Conservation (phyloP, 257 asterid species). For the Nicotiana tomentosiformis region DNA sequence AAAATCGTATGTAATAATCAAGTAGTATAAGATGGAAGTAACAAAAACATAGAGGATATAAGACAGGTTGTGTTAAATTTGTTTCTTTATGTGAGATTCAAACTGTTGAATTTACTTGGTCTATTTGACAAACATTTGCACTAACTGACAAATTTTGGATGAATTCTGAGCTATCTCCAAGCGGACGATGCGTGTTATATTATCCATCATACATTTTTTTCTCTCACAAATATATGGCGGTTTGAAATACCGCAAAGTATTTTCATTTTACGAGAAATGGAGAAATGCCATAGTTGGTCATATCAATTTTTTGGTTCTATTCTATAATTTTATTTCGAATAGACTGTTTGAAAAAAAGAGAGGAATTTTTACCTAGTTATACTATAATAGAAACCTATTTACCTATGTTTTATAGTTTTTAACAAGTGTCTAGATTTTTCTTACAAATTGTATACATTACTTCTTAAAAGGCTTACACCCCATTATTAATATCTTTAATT, state of each 20-base stretch:
- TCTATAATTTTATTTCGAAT: too few species aligned
- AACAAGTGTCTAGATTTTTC: too few species aligned
- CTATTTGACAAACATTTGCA: slow-evolving; percentile 4
- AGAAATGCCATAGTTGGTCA: too few species aligned
- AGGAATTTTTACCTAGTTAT: too few species aligned
- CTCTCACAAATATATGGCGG: slow-evolving; percentile 16
- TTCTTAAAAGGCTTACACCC: too few species aligned
- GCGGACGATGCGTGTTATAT: slow-evolving; percentile 26
- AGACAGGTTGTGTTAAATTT: background rate
- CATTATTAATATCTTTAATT: too few species aligned
- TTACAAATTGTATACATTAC: too few species aligned
- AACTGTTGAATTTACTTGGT: background rate
- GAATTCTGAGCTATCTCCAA: background rate
- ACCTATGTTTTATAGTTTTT: too few species aligned
- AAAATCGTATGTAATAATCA: background rate
- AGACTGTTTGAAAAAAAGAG: too few species aligned
- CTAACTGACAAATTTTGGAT: slow-evolving; percentile 15
- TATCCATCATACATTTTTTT: slow-evolving; percentile 30
- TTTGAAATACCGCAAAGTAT: background rate
- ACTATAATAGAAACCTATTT: too few species aligned
- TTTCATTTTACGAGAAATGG: background rate
- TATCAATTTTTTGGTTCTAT: background rate
- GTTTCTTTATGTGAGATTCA: background rate
- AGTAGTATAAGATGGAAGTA: background rate
- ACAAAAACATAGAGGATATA: background rate